These are phyloP conservation scores for Sutorius australiensis DNA, from an alignment of 768 basidiomycete genomes.

Conservation along the genomic window DNA sequence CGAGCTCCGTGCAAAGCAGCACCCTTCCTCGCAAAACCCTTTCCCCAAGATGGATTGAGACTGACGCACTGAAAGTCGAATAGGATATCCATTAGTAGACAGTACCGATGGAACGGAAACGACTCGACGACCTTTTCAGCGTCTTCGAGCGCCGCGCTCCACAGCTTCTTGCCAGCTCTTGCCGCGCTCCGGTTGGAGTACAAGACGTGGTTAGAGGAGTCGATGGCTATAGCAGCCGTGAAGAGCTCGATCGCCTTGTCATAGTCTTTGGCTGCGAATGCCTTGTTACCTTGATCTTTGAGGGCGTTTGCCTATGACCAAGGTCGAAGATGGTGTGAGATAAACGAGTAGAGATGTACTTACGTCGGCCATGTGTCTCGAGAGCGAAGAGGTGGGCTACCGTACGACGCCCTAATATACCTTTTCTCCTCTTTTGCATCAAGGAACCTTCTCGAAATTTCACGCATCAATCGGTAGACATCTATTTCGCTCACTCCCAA, in stretches of 20 bases:
- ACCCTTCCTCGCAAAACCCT: constrained; percentile 89
- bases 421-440: constrained; percentile 4
- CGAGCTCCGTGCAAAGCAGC: constrained; percentile 85
- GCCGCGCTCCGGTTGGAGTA: constrained; percentile 94
- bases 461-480: not conserved
- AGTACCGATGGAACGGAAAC: not conserved
- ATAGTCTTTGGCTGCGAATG: constrained; percentile 91
- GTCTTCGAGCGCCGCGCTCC: constrained; percentile 72
- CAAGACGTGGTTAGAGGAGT: constrained; percentile 81
- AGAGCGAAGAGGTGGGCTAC: not conserved
- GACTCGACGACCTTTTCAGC: constrained; percentile 72
- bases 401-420: constrained; percentile 9
- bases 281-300: constrained; percentile 94
- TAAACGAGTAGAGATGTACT: constrained; percentile 8
- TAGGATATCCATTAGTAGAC: constrained; percentile 1
- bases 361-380: constrained; percentile 35
- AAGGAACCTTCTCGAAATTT: constrained; percentile 34
- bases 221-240: constrained; percentile 76
- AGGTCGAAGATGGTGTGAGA: constrained; percentile 10
- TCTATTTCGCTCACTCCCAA: not conserved
- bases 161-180: constrained; percentile 80
- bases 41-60: constrained; percentile 78
- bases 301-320: constrained; percentile 49
- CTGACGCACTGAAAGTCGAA: constrained; percentile 58
- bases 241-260: constrained; percentile 83